Evolutionary conservation across 768 basidiomycete genomes (phyloP), one percentile per base, ranked within the genome.

Genomic region (Tulasnella sp.): DNA sequence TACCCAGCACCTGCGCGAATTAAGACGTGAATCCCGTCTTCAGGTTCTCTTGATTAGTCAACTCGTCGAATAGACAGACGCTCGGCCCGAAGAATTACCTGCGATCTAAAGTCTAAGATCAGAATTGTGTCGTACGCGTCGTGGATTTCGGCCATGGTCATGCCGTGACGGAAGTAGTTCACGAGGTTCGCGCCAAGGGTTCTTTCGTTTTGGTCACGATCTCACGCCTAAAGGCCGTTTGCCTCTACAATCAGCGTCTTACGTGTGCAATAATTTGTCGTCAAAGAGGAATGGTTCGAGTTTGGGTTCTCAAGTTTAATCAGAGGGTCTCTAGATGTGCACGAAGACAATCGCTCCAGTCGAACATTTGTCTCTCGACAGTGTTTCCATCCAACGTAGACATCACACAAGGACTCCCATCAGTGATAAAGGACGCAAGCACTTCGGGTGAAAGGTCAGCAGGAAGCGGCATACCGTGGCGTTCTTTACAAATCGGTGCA

Each of bases 1-100:
- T 79, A 74, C 0, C 84, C 85, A 0, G 82, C 82, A 0, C 82
- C 82, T 0, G 85, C 85, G 79, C 85, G 84, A 0, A 85, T 77
- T 0, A 85, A 76, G 0, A 81, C 81, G 78, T 3, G 79, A 76
- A 0, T n/a, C n/a, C 82, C 79, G 3, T 79, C 17, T 17, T 8
- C 42, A 8, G 17, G 42, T 8, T 8, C 42, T 42, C 42, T 42
- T 8, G 17, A 17, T 8, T 17, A 42, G 8, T 42, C 17, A 17
- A 34, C n/a, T n/a, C n/a, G n/a, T n/a, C n/a, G n/a, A n/a, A n/a
- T n/a, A n/a, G n/a, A n/a, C n/a, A n/a, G n/a, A n/a, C n/a, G n/a
- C n/a, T n/a, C n/a, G n/a, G n/a, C n/a, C 7, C n/a, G n/a, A n/a
- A n/a, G n/a, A n/a, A n/a, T n/a, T n/a, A n/a, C n/a, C n/a, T n/a